Percentiles rank a stretch among this genome's conserved stretches.
These are phyloP conservation scores for Rasamsonia emersonii DNA, from an alignment of 2,329 filamentous ascomycete genomes.

Conservation along the genomic window DNA sequence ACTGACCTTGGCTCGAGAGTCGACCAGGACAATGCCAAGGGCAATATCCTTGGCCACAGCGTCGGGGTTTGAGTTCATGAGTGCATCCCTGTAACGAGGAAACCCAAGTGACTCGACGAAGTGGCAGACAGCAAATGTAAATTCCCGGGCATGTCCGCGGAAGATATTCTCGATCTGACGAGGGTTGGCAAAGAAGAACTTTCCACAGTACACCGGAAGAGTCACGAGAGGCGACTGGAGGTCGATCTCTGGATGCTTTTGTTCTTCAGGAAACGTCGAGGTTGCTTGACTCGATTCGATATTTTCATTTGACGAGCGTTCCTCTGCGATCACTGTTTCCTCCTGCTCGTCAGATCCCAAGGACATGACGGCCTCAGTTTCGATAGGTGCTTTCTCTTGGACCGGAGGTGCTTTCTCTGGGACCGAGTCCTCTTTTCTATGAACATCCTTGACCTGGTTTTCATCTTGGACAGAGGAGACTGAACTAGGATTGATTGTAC, in stretches of 20 bases:
- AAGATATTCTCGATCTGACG: neutral
- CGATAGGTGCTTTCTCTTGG: too few relatives aligned
- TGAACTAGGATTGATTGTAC: neutral
- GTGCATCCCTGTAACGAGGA: slow-evolving; percentile 1
- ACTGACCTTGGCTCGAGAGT: slow-evolving; percentile 10
- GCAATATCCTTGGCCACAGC: slow-evolving; percentile 10
- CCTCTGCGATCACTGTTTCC: too few relatives aligned
- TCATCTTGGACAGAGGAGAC: neutral
- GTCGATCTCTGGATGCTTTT: neutral
- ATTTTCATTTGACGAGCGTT: too few relatives aligned
- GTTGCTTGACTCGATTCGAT: too few relatives aligned
- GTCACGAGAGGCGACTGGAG: slow-evolving; percentile 17
- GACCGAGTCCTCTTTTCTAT: too few relatives aligned
- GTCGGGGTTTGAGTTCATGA: slow-evolving; percentile 15
- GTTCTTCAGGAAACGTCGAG: neutral
- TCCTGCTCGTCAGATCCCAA: too few relatives aligned
- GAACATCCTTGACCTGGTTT: too few relatives aligned
- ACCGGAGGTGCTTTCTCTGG: too few relatives aligned
- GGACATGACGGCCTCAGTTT: too few relatives aligned
- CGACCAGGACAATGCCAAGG: slow-evolving; percentile 22
- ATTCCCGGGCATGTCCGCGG: slow-evolving; percentile 4
- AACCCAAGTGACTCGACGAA: slow-evolving; percentile 14
- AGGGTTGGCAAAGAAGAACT: slow-evolving; percentile 5
- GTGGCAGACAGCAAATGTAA: slow-evolving; percentile 9
- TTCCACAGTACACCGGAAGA: slow-evolving; percentile 19